These are phyloP conservation scores for Boletus mariae DNA, from an alignment of 1,284 basidiomycete species.

Conservation along the genomic window DNA sequence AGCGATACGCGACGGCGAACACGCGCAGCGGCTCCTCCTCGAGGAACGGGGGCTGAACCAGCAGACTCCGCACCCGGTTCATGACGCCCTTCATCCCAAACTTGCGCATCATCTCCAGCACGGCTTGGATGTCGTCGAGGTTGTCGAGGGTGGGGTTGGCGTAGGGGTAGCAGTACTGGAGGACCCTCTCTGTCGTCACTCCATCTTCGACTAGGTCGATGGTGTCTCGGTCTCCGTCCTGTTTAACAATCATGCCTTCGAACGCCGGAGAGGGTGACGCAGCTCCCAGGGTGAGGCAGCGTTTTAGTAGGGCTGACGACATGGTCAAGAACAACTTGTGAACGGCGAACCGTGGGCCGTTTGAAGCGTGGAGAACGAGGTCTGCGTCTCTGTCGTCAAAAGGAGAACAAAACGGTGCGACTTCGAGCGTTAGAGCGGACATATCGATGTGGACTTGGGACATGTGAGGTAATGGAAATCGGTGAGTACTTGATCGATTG, in stretches of 20 bases:
- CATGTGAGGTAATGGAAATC: slow-evolving; percentile 19
- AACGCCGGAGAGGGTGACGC: slow-evolving; percentile 29
- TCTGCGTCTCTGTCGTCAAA: slow-evolving; percentile 34
- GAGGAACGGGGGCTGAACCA: slow-evolving; percentile 25
- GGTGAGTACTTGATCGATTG: slow-evolving; percentile 14
- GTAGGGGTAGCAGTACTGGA: slow-evolving; percentile 33
- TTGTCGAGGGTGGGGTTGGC: slow-evolving; percentile 29
- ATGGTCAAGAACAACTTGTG: slow-evolving; percentile 31
- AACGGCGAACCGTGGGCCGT: slow-evolving; percentile 30
- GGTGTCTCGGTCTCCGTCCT: slow-evolving; percentile 23
- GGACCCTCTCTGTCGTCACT: slow-evolving; percentile 30
- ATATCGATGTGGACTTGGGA: slow-evolving; percentile 26
- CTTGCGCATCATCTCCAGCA: slow-evolving; percentile 33
- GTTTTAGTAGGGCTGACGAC: slow-evolving; percentile 32
- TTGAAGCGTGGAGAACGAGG: slow-evolving; percentile 30
- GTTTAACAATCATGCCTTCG: slow-evolving; percentile 23
- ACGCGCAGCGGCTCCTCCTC: slow-evolving; percentile 31
- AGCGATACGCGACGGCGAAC: slow-evolving; percentile 33
- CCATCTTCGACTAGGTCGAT: slow-evolving; percentile 30
- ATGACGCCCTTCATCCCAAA: slow-evolving; percentile 34
- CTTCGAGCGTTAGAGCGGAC: slow-evolving; percentile 29
- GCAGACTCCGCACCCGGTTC: slow-evolving; percentile 23
- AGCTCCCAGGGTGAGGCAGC: slow-evolving; percentile 23
- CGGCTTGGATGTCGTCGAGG: slow-evolving; percentile 33
- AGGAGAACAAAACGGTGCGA: slow-evolving; percentile 23